Base-by-base conservation (phyloP, 1,139 yeast species). In the Protomyces inouyei region DNA sequence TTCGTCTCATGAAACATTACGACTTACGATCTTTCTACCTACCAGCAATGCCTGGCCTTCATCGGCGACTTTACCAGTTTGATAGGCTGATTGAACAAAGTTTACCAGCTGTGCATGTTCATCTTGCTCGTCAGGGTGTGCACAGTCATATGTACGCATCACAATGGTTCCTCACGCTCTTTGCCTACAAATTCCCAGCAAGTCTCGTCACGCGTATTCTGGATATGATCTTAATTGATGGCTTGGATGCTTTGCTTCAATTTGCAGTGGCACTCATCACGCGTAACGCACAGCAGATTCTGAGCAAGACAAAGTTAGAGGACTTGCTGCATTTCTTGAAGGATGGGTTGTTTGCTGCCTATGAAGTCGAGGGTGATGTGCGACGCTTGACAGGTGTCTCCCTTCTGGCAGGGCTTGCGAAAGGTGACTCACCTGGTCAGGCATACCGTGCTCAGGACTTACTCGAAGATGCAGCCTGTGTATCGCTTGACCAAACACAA, bases 31-130 rank as follows among this genome's bases (percentile, higher is more conserved):
- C 85, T 6, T 76, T 93, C 66, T 93, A 85, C 74, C 76, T 88
- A 67, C 91, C 96, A 0, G 96, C 88, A 48, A 93, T 93, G 98
- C 93, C 95, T 12, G 98, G 98, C 0, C 79, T 93, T 70, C 95
- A 90, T 77, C 74, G 90, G 66, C 81, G 85, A 72, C 79, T 93
- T 65, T 91, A 93, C 73, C 96, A 93, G 73, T 91, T 91, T 76
- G 98, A 93, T 73, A 79, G 96, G 64, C 76, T 91, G 57, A 73
- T 92, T 59, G 97, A 90, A 73, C 87, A 83, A 66, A 76, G 80
- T 48, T 76, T 84, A 25, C 96, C 96, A 0, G 79, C 79, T 5
- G 79, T 93, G 60, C 85, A 85, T 74, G 82, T 83, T 65, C 97
- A 93, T 76, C 78, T 93, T 71, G 81, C 83, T 32, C 84, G 89